Percentiles rank a stretch among this genome's conserved stretches.
phyloP scores from a whole-genome alignment of 2,329 filamentous ascomycete genomes.

The Aspergillus sp. region DNA sequence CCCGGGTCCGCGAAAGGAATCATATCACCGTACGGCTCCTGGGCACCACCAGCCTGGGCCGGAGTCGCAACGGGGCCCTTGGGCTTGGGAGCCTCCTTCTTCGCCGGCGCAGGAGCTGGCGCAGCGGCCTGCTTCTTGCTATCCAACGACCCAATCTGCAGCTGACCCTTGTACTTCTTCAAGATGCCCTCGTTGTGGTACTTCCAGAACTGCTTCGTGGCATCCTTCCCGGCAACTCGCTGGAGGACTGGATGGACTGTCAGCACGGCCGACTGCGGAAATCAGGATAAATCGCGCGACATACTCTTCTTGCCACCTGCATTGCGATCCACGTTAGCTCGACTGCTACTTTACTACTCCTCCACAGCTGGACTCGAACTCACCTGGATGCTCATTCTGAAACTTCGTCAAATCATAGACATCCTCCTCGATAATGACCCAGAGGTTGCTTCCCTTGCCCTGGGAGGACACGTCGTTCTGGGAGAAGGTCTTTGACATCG shows the following conservation, averaged over 20 bases:
- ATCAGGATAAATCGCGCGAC: too few relatives aligned
- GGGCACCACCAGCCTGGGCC: constrained; percentile 55
- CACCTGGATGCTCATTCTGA: constrained; percentile 66
- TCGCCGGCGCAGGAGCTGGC: constrained; percentile 40
- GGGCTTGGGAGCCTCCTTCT: constrained; percentile 46
- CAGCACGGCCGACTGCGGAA: too few relatives aligned
- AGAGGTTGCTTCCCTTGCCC: constrained; percentile 77
- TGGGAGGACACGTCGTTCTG: constrained; percentile 80
- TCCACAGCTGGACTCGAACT: constrained; percentile 5
- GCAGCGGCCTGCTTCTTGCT: constrained; percentile 59
- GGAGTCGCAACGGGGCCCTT: constrained; percentile 43
- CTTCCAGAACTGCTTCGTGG: constrained; percentile 61
- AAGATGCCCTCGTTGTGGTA: constrained; percentile 52
- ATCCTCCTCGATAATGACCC: constrained; percentile 86
- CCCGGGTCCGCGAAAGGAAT: constrained; percentile 86
- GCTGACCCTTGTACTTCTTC: constrained; percentile 53
- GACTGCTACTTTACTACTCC: neutral
- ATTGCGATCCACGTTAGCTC: constrained; percentile 8
- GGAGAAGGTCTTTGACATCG: constrained; percentile 82
- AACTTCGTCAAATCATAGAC: constrained; percentile 92
- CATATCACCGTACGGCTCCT: constrained; percentile 76
- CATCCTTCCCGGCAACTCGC: constrained; percentile 57
- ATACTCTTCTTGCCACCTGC: constrained; percentile 62
- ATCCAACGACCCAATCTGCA: constrained; percentile 66
- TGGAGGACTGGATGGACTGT: constrained; percentile 46